A percentile compares a stretch with the other conserved stretches of the same genome.
Evolutionary conservation across 257 asterid species (phyloP).

Genomic region (Primulina eburnea): DNA sequence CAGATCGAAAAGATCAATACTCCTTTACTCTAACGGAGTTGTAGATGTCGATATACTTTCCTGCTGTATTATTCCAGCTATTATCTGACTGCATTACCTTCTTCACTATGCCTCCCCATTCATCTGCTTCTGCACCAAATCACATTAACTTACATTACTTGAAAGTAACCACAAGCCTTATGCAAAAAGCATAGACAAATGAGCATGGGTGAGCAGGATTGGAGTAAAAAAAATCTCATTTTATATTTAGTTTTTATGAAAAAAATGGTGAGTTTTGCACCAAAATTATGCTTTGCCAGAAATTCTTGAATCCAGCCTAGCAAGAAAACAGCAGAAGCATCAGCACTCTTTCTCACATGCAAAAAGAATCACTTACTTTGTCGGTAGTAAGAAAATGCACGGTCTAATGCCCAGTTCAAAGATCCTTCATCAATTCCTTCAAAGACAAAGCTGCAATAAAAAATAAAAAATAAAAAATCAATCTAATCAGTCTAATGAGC

Average conservation of each 20-base stretch:
- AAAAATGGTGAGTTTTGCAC: background rate
- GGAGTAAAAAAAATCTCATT: too few relatives aligned
- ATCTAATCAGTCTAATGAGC: background rate
- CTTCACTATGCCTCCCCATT: conserved; percentile 51
- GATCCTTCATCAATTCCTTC: conserved; percentile 84
- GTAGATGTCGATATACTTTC: conserved; percentile 66
- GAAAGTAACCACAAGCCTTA: background rate
- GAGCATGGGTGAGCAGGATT: too few relatives aligned
- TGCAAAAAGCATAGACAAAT: too few relatives aligned
- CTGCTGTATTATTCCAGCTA: conserved; percentile 87
- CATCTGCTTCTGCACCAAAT: conserved; percentile 54
- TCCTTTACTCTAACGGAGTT: conserved; percentile 42
- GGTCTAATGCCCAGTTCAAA: conserved; percentile 54
- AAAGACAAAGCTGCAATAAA: conserved; percentile 61
- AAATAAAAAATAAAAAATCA: background rate
- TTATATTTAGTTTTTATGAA: too few relatives aligned
- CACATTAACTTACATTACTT: background rate
- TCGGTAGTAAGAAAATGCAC: conserved; percentile 58
- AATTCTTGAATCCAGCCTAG: background rate
- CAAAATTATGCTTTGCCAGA: background rate
- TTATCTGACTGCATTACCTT: conserved; percentile 61
- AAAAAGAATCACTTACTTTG: conserved; percentile 46
- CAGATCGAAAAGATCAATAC: background rate
- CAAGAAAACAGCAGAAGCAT: background rate
- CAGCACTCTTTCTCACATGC: background rate